Evolutionary conservation across 371 early-diverging fungal genomes (phyloP), one percentile per base, ranked within the genome.

Genomic region (Mucor sp.): DNA sequence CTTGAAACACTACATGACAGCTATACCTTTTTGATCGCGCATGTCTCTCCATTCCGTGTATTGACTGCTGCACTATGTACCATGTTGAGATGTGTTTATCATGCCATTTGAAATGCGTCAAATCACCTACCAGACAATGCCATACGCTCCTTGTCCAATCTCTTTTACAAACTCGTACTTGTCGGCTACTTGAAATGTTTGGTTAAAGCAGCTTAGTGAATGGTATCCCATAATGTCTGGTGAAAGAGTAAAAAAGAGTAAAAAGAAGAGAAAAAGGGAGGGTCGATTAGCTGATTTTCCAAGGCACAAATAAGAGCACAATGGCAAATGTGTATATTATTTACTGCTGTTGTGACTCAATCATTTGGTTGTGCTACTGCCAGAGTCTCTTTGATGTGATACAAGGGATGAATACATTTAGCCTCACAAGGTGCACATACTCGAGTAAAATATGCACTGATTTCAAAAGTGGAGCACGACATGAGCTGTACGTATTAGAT

Each of bases 91-190:
- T 28, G 6, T 30, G 14, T 25, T 60, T 30, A 1, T 11, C 14
- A 19, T 41, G 37, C 41, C 43, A 17, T 15, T 25, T 28, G 14
- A 41, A n/a, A 14, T 60, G 23, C 33, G 17, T 41, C 28, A 17
- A 39, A 41, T 23, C n/a, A 3, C 58, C 63, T 87, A 94, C 94
- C 91, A 93, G 33, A 95, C 95, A 48, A 92, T 81, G 58, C 95
- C 97, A 77, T 97, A 97, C 15, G 97, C 96, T 27, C 97, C 97
- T 74, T 93, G 93, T 44, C 97, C 97, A 75, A 97, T 86, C 72
- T 95, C 93, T 41, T 94, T 85, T 58, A 93, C 82, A 71, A 96
- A 85, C 65, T 87, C 85, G 77, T 93, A 97, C 67, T 89, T 89
- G 67, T 78, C 82, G 74, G 89, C 89, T 48, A 91, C 88, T 65